Conservation (phyloP, 1,284 basidiomycete species). For the Sparassis latifolia region DNA sequence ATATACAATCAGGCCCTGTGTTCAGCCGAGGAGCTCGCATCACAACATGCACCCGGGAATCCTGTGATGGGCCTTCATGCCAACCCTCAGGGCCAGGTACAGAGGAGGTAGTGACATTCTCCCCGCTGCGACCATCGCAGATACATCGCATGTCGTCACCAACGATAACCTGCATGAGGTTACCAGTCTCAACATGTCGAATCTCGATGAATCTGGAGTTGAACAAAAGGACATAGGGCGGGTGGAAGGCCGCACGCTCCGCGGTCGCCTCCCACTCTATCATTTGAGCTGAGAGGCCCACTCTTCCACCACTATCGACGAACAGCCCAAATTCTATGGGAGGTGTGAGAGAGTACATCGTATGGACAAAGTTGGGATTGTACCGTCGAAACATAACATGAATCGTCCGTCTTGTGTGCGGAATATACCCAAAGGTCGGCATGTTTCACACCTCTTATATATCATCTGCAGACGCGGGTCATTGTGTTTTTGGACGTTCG, state of each 20-base stretch:
- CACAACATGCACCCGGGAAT: slow-evolving; percentile 69
- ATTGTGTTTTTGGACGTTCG: slow-evolving; percentile 21
- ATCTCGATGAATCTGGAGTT: slow-evolving; percentile 92
- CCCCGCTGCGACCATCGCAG: slow-evolving; percentile 74
- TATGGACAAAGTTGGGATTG: slow-evolving; percentile 11
- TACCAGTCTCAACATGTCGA: slow-evolving; percentile 79
- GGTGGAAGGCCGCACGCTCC: slow-evolving; percentile 82
- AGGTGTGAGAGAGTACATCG: not conserved
- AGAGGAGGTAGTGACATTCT: slow-evolving; percentile 30
- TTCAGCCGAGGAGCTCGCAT: slow-evolving; percentile 45
- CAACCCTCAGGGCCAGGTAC: slow-evolving; percentile 36
- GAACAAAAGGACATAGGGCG: slow-evolving; percentile 87
- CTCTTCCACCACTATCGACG: slow-evolving; percentile 83
- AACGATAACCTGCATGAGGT: slow-evolving; percentile 85
- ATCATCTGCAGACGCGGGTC: slow-evolving; percentile 69
- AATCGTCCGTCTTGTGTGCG: slow-evolving; percentile 84
- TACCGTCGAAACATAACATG: slow-evolving; percentile 88
- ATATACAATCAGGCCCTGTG: slow-evolving; percentile 57
- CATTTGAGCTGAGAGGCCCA: slow-evolving; percentile 62
- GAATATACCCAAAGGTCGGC: slow-evolving; percentile 90
- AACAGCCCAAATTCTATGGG: slow-evolving; percentile 83
- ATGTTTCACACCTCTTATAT: slow-evolving; percentile 76
- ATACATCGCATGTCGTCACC: slow-evolving; percentile 79
- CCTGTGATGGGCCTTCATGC: slow-evolving; percentile 47
- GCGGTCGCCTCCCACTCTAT: slow-evolving; percentile 96